Evolutionary conservation across 805 yeast species (phyloP), one percentile per base, ranked within the genome.

Genomic region (Ogataea polymorpha): DNA sequence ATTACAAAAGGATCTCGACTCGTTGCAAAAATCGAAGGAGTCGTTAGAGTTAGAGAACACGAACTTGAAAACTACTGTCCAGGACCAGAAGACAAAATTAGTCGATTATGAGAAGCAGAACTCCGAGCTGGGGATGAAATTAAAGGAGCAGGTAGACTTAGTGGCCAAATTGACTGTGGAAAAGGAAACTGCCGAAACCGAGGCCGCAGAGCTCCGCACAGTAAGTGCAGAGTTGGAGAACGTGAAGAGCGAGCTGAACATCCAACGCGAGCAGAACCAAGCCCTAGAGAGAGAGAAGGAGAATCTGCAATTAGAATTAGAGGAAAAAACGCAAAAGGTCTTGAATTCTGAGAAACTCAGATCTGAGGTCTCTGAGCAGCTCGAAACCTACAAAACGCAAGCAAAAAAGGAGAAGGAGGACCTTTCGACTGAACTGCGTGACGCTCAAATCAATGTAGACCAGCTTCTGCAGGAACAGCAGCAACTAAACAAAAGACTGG

Each of bases 1-100:
- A 11, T 4, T 33, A 14, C n/a, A 23, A 24, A 21, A 32, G 14
- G 41, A 44, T 26, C 11, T 32, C n/a, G 32, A 35, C 11, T 27
- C 20, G 15, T 14, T 35, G 10, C n/a, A 9, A 7, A 13, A 21
- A 6, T n/a, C 28, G 11, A 35, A 35, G 6, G 33, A 25, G 11
- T 25, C 32, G 18, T 16, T 37, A 4, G 20, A 27, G 18, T 2
- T 30, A 6, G 32, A 31, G 25, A 16, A 17, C 14, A 21, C 5
- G 5, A 14, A 25, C 21, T 17, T 30, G 11, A 37, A 29, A 21
- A 21, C 13, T 5, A 29, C 14, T 27, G 14, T 4, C 18, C 15
- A 27, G 11, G 31, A n/a, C 11, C 31, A 24, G 5, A 12, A 24
- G 14, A n/a, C 27, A 13, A 24, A 12, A 3, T 2, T n/a, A 12